These are phyloP conservation scores for Pleurotus djamor DNA, from an alignment of 768 basidiomycete genomes.

Conservation along the genomic window DNA sequence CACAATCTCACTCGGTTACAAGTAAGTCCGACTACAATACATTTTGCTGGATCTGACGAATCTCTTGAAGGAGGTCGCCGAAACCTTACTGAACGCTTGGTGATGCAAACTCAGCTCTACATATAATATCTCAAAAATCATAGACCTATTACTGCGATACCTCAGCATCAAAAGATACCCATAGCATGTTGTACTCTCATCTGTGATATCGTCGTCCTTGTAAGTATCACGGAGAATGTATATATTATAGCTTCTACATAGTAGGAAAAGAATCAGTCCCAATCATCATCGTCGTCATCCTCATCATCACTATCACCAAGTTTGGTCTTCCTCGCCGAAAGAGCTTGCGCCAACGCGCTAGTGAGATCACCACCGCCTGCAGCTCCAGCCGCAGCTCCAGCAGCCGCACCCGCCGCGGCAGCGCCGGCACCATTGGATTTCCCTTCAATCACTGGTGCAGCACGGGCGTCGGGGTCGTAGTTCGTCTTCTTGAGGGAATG, in stretches of 20 bases:
- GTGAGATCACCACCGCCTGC: conserved; percentile 75
- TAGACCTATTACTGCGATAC: neutral
- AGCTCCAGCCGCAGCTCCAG: conserved; percentile 28
- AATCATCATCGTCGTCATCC: conserved; percentile 73
- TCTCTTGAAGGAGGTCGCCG: conserved; percentile 40
- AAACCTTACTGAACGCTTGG: conserved; percentile 41
- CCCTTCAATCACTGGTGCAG: conserved; percentile 29
- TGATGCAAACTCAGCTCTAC: conserved; percentile 14
- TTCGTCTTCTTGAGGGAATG: conserved; percentile 65
- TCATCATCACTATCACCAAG: conserved; percentile 85
- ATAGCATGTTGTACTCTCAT: neutral
- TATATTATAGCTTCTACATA: too few species aligned
- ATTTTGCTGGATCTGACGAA: neutral
- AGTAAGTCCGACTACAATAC: conserved; percentile 35
- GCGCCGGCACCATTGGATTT: conserved; percentile 31
- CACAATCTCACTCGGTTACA: conserved; percentile 68
- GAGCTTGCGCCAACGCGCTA: conserved; percentile 77
- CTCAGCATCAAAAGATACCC: neutral
- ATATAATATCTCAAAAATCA: neutral
- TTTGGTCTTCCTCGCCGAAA: conserved; percentile 82
- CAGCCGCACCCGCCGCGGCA: conserved; percentile 28
- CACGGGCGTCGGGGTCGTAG: conserved; percentile 29
- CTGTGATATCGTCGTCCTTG: too few species aligned
- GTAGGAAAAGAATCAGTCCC: conserved; percentile 19
- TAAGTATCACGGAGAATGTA: too few species aligned